These are phyloP conservation scores for Cephaloascus albidus DNA, from an alignment of 805 yeast genomes.

Conservation along the genomic window DNA sequence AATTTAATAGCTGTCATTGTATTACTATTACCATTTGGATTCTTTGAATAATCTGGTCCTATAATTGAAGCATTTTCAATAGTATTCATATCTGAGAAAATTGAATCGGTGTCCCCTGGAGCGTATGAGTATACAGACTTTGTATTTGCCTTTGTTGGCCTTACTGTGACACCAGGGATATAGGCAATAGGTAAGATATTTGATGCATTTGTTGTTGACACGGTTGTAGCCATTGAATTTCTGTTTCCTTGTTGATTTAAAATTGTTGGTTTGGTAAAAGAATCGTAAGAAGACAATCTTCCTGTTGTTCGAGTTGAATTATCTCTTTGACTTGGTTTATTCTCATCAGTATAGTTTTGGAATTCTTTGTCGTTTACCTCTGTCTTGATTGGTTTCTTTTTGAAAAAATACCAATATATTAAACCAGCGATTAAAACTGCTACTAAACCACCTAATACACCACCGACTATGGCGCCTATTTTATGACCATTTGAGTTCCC, in stretches of 20 bases:
- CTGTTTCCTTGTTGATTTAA: slow-evolving; percentile 7
- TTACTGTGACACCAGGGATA: slow-evolving; percentile 84
- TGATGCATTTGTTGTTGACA: slow-evolving; percentile 66
- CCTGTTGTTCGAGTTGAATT: neutral
- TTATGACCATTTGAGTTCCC: slow-evolving; percentile 6
- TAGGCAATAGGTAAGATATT: slow-evolving; percentile 88
- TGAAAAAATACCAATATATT: slow-evolving; percentile 25
- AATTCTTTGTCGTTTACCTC: neutral
- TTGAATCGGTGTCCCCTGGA: slow-evolving; percentile 19
- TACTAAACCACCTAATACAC: slow-evolving; percentile 55
- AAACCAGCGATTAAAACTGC: slow-evolving; percentile 28
- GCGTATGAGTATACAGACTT: slow-evolving; percentile 35
- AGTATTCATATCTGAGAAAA: slow-evolving; percentile 32
- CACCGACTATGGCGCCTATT: slow-evolving; percentile 57
- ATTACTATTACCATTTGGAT: too few relatives aligned
- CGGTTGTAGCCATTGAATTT: slow-evolving; percentile 48
- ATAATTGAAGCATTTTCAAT: slow-evolving; percentile 37
- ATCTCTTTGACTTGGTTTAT: neutral
- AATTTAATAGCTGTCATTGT: slow-evolving; percentile 74
- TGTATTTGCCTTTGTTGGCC: slow-evolving; percentile 35
- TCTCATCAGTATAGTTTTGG: neutral
- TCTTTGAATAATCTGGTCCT: slow-evolving; percentile 16
- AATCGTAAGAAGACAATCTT: slow-evolving; percentile 30
- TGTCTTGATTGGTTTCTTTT: slow-evolving; percentile 3
- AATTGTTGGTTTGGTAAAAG: slow-evolving; percentile 27